Conservation (phyloP, 2,329 filamentous ascomycete genomes). For the Sporothrix brasiliensis region DNA sequence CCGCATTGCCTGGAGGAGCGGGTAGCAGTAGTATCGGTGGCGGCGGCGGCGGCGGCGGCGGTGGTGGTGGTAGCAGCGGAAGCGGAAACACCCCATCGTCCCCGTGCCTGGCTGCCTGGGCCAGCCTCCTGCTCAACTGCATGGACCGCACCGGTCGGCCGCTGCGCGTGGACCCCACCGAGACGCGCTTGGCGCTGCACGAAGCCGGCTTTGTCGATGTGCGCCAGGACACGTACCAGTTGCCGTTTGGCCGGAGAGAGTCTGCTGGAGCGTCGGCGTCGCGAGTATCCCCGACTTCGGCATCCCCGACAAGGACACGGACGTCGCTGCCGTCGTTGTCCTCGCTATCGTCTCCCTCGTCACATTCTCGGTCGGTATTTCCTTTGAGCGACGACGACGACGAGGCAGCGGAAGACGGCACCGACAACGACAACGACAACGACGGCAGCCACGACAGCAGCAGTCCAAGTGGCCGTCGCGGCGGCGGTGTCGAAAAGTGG, state of each 20-base stretch:
- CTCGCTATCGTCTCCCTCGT: background rate
- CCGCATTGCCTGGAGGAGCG: conserved; percentile 36
- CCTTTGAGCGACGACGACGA: background rate
- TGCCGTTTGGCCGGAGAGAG: conserved; percentile 63
- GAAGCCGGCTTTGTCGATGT: conserved; percentile 79
- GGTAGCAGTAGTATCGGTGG: too few species aligned
- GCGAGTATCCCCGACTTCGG: background rate
- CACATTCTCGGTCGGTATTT: background rate
- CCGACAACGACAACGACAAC: conserved; percentile 71
- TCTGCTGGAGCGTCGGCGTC: background rate
- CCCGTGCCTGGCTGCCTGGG: conserved; percentile 25
- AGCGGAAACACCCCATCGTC: background rate
- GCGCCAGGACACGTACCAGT: conserved; percentile 65
- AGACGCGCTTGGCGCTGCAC: conserved; percentile 63
- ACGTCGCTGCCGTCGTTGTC: conserved; percentile 11
- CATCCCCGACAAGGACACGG: background rate
- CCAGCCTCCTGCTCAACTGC: conserved; percentile 16
- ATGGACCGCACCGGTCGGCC: conserved; percentile 67
- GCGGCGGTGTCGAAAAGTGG: conserved; percentile 74
- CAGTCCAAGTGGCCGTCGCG: conserved; percentile 39
- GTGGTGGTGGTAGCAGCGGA: background rate
- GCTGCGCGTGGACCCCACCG: conserved; percentile 59
- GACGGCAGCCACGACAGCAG: conserved; percentile 53
- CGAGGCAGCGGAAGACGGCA: conserved; percentile 51
- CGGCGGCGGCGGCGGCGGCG: too few species aligned